Percentiles rank a stretch among this genome's conserved stretches.
phyloP scores from a whole-genome alignment of 306 rosid species.

The Pyrus bretschneideri region DNA sequence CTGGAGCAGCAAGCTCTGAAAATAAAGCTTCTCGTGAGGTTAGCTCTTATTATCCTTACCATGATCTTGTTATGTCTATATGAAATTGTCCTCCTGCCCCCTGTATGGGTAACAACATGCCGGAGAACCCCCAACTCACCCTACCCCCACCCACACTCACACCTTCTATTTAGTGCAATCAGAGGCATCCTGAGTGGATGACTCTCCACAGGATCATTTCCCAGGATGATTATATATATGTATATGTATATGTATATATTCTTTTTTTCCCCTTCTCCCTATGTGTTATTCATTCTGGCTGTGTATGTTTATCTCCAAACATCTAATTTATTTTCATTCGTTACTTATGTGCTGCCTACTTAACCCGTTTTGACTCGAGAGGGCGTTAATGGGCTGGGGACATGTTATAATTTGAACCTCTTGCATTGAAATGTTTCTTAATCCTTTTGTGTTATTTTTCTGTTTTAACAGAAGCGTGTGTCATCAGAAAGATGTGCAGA shows the following conservation, averaged over 20 bases:
- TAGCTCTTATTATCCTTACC: slow-evolving; percentile 7
- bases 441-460: slow-evolving; percentile 7
- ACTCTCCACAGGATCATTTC: too few species aligned
- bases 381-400: not conserved
- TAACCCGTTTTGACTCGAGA: not conserved
- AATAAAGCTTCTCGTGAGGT: slow-evolving; percentile 60
- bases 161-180: too few species aligned
- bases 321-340: not conserved
- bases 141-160: too few species aligned
- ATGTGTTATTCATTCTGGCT: too few species aligned
- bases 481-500: slow-evolving; percentile 84
- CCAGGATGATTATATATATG: too few species aligned
- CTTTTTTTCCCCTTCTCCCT: too few species aligned
- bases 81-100: too few species aligned
- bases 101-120: too few species aligned
- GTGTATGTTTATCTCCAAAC: too few species aligned
- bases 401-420: not conserved
- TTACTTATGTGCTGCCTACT: slow-evolving; percentile 5
- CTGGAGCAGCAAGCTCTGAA: slow-evolving; percentile 28
- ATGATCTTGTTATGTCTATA: not conserved
- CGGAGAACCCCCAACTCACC: too few species aligned
- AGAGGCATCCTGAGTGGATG: too few species aligned
- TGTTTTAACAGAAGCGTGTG: slow-evolving; percentile 58
- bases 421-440: slow-evolving; percentile 3
- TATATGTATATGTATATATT: too few species aligned